A percentile compares a stretch with the other conserved stretches of the same genome.
Evolutionary conservation across 2,329 filamentous ascomycete species (phyloP).

Genomic region (Penicillium janthinellum): DNA sequence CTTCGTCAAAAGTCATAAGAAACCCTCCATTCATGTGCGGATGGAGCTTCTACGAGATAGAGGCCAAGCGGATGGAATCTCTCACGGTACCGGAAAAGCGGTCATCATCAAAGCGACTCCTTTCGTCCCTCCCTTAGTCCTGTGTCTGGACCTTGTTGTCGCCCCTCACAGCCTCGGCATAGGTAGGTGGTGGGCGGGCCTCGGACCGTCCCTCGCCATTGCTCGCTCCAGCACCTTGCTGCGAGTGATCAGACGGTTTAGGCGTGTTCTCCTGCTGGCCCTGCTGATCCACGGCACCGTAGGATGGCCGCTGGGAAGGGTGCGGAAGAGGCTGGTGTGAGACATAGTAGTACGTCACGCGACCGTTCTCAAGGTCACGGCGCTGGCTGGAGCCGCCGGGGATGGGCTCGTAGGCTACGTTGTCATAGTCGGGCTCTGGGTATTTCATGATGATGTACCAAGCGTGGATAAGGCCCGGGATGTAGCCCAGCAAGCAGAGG

Average conservation of each 20-base stretch:
- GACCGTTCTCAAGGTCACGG: conserved; percentile 43
- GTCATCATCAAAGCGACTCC: background rate
- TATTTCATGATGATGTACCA: conserved; percentile 97
- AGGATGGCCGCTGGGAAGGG: conserved; percentile 35
- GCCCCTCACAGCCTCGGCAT: conserved; percentile 84
- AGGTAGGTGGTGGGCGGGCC: conserved; percentile 67
- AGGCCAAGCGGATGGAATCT: background rate
- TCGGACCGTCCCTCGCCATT: conserved; percentile 29
- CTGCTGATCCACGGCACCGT: conserved; percentile 44
- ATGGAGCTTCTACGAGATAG: conserved; percentile 2
- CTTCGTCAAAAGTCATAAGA: conserved; percentile 27
- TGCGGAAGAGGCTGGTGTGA: conserved; percentile 50
- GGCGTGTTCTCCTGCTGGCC: conserved; percentile 26
- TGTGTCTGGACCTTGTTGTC: conserved; percentile 86
- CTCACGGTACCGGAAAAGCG: background rate
- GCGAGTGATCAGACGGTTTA: conserved; percentile 22
- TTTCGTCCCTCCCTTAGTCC: conserved; percentile 45
- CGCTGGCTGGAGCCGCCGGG: conserved; percentile 55
- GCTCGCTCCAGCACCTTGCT: conserved; percentile 33
- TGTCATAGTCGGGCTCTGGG: conserved; percentile 71
- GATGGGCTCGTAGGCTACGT: conserved; percentile 63
- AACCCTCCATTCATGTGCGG: conserved; percentile 2
- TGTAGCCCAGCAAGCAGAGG: conserved; percentile 74
- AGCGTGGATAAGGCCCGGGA: conserved; percentile 88
- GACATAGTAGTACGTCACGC: conserved; percentile 78